phyloP scores from a whole-genome alignment of 1,284 basidiomycete species.

The Irpex sp. region DNA sequence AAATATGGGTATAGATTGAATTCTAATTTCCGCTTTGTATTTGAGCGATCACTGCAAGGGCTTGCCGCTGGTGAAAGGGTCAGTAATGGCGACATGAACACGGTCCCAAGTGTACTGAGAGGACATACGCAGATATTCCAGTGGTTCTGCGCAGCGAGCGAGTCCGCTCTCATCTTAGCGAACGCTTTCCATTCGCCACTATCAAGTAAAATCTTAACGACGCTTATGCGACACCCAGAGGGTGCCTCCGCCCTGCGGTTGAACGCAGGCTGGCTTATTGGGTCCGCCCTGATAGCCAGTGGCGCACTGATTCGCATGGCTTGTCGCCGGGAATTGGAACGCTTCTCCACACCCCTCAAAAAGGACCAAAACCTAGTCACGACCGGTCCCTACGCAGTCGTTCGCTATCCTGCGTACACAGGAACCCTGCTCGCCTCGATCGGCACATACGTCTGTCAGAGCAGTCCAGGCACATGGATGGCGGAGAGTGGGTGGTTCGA shows the following conservation, averaged over 20 bases:
- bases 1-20: background rate
- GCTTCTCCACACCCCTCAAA: slow-evolving; percentile 21
- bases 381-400: slow-evolving; percentile 21
- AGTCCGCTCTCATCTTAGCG: background rate
- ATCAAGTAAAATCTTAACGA: background rate
- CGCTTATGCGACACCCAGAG: background rate
- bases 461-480: slow-evolving; percentile 4
- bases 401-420: slow-evolving; percentile 22
- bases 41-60: background rate
- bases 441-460: slow-evolving; percentile 2
- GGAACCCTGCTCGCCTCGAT: slow-evolving; percentile 14
- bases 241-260: slow-evolving; percentile 6
- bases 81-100: background rate
- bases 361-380: slow-evolving; percentile 20
- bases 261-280: slow-evolving; percentile 16
- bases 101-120: background rate
- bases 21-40: background rate
- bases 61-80: background rate
- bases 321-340: slow-evolving; percentile 20
- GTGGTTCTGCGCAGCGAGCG: background rate
- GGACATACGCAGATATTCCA: background rate
- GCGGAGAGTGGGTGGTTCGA: slow-evolving; percentile 4
- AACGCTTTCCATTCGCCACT: background rate
- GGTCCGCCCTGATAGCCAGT: slow-evolving; percentile 11
- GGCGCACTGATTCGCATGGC: slow-evolving; percentile 17